Percentiles rank a stretch among this genome's conserved stretches.
Evolutionary conservation across 306 rosid genomes (phyloP).

Genomic region (Inga leiocalycina): DNA sequence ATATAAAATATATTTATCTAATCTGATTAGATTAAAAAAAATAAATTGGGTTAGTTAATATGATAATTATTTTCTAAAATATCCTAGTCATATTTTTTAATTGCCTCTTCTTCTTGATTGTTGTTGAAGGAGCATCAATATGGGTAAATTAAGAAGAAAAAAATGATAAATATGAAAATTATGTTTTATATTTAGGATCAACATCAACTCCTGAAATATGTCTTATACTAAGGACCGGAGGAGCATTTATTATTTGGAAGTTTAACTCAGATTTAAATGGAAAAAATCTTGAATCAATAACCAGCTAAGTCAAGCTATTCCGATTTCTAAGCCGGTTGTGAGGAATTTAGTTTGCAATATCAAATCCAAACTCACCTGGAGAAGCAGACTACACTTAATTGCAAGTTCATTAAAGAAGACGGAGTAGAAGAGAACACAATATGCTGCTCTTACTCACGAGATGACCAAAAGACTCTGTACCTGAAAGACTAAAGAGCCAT

Average conservation of each 20-base stretch:
- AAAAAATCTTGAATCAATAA: not conserved
- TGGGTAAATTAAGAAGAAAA: too few species aligned
- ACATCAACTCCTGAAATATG: too few species aligned
- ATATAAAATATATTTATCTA: too few species aligned
- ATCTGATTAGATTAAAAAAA: too few species aligned
- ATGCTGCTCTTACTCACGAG: not conserved
- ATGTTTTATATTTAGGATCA: too few species aligned
- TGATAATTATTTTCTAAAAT: too few species aligned
- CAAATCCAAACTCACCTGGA: not conserved
- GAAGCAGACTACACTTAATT: not conserved
- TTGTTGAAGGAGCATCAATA: too few species aligned
- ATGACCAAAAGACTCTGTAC: not conserved
- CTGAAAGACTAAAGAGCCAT: not conserved
- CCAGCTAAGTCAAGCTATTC: not conserved
- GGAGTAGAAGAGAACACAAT: not conserved
- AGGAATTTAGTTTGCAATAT: not conserved
- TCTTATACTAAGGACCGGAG: fast-evolving
- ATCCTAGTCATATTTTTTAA: too few species aligned
- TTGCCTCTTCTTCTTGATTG: too few species aligned
- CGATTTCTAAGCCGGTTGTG: not conserved
- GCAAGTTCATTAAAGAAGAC: not conserved
- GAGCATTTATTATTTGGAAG: not conserved
- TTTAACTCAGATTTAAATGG: not conserved
- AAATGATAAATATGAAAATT: too few species aligned
- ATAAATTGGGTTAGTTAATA: too few species aligned